A percentile compares a stretch with the other conserved stretches of the same genome.
Evolutionary conservation across 257 asterid species (phyloP).

Genomic region (Nemophila menziesii): DNA sequence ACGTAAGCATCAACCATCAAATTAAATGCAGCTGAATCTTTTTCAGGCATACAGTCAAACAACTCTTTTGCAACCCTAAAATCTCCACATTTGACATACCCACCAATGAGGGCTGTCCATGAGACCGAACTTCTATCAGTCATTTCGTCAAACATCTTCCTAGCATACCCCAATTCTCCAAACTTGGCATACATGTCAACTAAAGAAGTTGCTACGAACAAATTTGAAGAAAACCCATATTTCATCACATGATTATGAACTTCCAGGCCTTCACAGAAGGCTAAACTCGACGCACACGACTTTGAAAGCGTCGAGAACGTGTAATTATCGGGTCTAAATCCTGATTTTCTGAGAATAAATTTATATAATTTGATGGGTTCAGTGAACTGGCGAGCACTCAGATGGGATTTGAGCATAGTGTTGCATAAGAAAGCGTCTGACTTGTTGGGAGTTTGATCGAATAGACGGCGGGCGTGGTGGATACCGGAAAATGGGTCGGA

Average conservation of each 20-base stretch:
- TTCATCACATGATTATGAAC: slow-evolving; percentile 59
- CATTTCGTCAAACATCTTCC: slow-evolving; percentile 74
- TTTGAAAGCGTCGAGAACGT: slow-evolving; percentile 67
- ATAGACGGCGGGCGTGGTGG: slow-evolving; percentile 55
- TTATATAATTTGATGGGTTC: slow-evolving; percentile 35
- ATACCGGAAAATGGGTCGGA: slow-evolving; percentile 37
- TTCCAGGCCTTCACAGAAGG: slow-evolving; percentile 48
- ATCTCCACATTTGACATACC: slow-evolving; percentile 55
- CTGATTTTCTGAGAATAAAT: slow-evolving; percentile 31
- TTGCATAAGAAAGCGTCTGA: slow-evolving; percentile 68
- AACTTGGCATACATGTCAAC: slow-evolving; percentile 89
- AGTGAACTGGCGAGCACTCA: slow-evolving; percentile 29
- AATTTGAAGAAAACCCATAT: slow-evolving; percentile 43
- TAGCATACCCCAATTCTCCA: slow-evolving; percentile 45
- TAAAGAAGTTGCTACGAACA: slow-evolving; percentile 66
- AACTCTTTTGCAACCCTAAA: slow-evolving; percentile 31
- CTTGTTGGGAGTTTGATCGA: slow-evolving; percentile 36
- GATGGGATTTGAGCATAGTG: slow-evolving; percentile 80
- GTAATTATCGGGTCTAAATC: slow-evolving; percentile 63
- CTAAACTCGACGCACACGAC: slow-evolving; percentile 48
- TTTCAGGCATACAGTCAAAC: slow-evolving; percentile 49
- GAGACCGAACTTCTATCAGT: slow-evolving; percentile 53
- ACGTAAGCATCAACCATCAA: slow-evolving; percentile 78
- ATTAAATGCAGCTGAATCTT: slow-evolving; percentile 58
- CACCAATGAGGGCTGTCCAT: slow-evolving; percentile 80